phyloP scores from a whole-genome alignment of 192 early-diverging fungal species.

The Phycomyces blakesleeanus region DNA sequence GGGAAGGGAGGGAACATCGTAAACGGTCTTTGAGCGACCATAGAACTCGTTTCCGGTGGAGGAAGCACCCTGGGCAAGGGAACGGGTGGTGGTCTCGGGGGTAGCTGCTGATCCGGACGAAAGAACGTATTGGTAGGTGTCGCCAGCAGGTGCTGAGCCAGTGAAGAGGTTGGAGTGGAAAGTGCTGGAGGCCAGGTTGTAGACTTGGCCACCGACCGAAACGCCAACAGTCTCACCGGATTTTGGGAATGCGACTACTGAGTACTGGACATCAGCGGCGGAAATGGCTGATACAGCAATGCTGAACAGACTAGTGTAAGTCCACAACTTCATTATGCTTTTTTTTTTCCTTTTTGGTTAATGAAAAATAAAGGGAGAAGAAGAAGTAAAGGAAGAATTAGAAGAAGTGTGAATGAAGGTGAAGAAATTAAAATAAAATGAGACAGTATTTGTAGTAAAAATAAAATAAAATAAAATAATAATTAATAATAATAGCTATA shows the following conservation, averaged over 20 bases:
- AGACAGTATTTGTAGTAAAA: too few relatives aligned
- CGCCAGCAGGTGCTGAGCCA: conserved; percentile 26
- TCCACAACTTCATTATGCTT: conserved; percentile 26
- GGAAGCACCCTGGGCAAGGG: conserved; percentile 20
- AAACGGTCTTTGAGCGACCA: conserved; percentile 38
- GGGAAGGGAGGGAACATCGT: conserved; percentile 34
- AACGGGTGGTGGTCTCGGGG: conserved; percentile 24
- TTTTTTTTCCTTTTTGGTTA: too few relatives aligned
- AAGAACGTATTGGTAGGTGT: conserved; percentile 30
- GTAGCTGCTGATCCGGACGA: conserved; percentile 8
- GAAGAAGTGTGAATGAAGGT: not conserved
- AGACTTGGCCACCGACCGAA: conserved; percentile 29
- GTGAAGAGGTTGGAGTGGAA: conserved; percentile 24
- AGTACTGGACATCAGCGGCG: conserved; percentile 32
- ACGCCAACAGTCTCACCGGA: conserved; percentile 21
- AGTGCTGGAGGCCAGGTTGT: conserved; percentile 12
- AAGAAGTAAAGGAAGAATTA: too few relatives aligned
- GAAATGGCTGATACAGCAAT: conserved; percentile 11
- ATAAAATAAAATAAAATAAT: too few relatives aligned
- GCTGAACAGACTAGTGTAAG: conserved; percentile 8
- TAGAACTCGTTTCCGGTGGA: conserved; percentile 48
- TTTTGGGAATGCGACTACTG: conserved; percentile 32
- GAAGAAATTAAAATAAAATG: too few relatives aligned
- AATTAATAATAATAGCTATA: too few relatives aligned
- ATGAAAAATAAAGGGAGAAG: too few relatives aligned